These are phyloP conservation scores for Ascoidea rubescens DNA, from an alignment of 805 yeast species.

Conservation along the genomic window DNA sequence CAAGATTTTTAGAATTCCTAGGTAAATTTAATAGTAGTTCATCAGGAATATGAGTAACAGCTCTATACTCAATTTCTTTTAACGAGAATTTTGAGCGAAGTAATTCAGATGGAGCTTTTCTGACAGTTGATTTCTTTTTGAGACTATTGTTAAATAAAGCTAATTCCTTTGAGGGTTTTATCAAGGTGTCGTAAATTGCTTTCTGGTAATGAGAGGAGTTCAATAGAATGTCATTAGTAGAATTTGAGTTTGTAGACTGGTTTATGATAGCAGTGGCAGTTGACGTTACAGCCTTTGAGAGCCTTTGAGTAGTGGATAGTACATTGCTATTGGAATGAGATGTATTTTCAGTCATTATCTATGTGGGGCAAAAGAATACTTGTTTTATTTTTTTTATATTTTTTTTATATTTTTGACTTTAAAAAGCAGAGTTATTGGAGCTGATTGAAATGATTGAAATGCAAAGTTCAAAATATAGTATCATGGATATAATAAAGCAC, in stretches of 20 bases:
- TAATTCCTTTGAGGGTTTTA: conserved; percentile 16
- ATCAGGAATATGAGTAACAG: conserved; percentile 42
- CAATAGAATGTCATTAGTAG: conserved; percentile 23
- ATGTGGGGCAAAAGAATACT: too few relatives aligned
- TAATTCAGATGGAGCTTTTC: conserved; percentile 19
- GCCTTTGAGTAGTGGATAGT: conserved; percentile 16
- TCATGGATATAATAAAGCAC: too few relatives aligned
- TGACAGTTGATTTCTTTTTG: conserved; percentile 20
- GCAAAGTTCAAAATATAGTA: not conserved
- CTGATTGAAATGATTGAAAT: not conserved
- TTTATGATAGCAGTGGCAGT: conserved; percentile 39
- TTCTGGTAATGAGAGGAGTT: conserved; percentile 26
- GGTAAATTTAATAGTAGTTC: conserved; percentile 47
- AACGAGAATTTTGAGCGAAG: conserved; percentile 16
- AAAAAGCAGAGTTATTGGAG: not conserved
- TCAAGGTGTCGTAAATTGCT: conserved; percentile 31
- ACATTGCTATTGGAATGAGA: conserved; percentile 14
- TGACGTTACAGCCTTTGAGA: conserved; percentile 36
- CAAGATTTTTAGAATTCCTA: conserved; percentile 8
- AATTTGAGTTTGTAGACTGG: conserved; percentile 7
- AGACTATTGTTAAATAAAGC: conserved; percentile 20
- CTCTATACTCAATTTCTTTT: conserved; percentile 29
- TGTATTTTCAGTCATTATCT: too few relatives aligned
- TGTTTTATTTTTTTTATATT: too few relatives aligned
- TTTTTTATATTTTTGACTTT: not conserved